Evolutionary conservation across 2,329 filamentous ascomycete genomes (phyloP), one percentile per base, ranked within the genome.

Genomic region (Fusarium sulawesiense): DNA sequence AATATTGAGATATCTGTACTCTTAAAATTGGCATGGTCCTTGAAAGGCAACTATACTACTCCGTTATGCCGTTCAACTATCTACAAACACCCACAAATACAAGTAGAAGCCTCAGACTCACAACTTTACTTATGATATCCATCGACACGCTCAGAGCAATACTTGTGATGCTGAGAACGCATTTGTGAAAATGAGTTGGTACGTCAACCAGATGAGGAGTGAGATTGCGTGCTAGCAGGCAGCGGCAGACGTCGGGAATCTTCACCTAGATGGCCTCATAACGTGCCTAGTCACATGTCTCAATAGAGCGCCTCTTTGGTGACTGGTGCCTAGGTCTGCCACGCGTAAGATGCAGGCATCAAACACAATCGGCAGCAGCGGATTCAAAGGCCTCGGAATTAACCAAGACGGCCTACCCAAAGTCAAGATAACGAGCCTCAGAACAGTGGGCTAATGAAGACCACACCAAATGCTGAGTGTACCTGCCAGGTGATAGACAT

Each of bases 271-370:
- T 53, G 49, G 49, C 49, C 49, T 53, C 49, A 37, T 23, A 42
- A 41, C 34, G n/a, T 21, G 4, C 21, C 21, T 21, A 21, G 21
- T 32, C 44, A 18, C 40, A 57, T 61, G 47, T n/a, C 27, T 60
- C 21, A 16, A 37, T 34, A 18, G 40, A 66, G 56, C 34, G 62
- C 70, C 56, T 63, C 49, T 18, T 18, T 48, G 47, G 42, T 71
- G 72, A 65, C 73, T 72, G 67, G 73, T 50, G 58, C 55, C 46
- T 30, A 30, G 20, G n/a, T 37, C 27, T 46, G 44, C 55, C 68
- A 58, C 51, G 54, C 53, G 56, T 53, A 48, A 54, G n/a, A 62
- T 44, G 34, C 27, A 48, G 58, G 16, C 18, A 37, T 20, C 45
- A 29, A 56, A 51, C 34, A 29, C 30, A 16, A 3, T n/a, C 40